These are phyloP conservation scores for Epichloe uncinata DNA, from an alignment of 2,329 filamentous ascomycete genomes.

Conservation along the genomic window DNA sequence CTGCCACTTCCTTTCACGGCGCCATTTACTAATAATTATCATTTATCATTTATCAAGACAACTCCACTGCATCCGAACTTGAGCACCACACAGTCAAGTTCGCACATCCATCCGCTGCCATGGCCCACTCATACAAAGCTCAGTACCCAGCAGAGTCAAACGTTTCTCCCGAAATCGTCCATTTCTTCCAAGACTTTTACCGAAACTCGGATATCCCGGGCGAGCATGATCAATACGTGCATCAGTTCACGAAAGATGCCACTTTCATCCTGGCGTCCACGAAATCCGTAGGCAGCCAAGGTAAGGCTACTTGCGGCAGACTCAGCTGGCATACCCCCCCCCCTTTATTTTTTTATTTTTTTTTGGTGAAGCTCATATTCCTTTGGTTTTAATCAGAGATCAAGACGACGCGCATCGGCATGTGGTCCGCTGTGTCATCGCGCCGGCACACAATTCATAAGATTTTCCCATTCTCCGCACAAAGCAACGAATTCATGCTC, in stretches of 20 bases:
- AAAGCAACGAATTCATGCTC: conserved; percentile 19
- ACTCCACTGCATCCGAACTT: no score
- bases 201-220: conserved; percentile 17
- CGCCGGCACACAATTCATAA: conserved; percentile 17
- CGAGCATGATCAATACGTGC: conserved; percentile 16
- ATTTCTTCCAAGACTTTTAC: conserved; percentile 19
- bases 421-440: conserved; percentile 17
- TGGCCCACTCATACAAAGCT: conserved; percentile 9
- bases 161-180: conserved; percentile 11
- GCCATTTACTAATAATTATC: no score
- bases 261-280: conserved; percentile 18
- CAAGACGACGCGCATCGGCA: conserved; percentile 13
- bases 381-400: conserved; percentile 14
- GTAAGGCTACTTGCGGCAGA: conserved; percentile 7
- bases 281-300: conserved; percentile 11
- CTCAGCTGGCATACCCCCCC: no score
- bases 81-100: background rate
- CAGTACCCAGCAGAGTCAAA: conserved; percentile 8
- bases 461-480: conserved; percentile 17
- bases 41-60: no score
- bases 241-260: conserved; percentile 16
- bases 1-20: no score
- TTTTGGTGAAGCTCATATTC: no score
- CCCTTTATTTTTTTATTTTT: no score
- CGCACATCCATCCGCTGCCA: background rate